phyloP scores from a whole-genome alignment of 345 rosid species.

The Lenwebbia sp. region DNA sequence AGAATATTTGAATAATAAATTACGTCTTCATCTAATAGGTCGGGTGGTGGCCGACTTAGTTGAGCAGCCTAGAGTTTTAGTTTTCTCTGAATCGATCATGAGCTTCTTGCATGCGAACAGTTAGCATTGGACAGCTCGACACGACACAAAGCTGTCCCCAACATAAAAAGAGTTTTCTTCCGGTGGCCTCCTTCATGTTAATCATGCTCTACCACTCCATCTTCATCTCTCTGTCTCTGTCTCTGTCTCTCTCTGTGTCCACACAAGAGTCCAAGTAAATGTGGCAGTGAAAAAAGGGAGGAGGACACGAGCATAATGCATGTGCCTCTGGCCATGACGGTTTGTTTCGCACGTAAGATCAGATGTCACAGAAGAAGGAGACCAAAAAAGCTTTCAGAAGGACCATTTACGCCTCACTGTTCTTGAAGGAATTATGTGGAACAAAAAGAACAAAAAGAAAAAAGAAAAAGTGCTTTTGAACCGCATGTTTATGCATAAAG shows the following conservation, averaged over 20 bases:
- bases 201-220: neutral
- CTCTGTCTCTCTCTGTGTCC: neutral
- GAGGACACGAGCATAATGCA: neutral
- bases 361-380: neutral
- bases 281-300: neutral
- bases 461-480: neutral
- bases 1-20: no score
- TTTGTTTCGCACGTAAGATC: neutral
- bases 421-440: neutral
- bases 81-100: neutral
- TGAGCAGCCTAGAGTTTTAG: neutral
- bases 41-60: neutral
- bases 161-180: neutral
- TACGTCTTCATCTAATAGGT: no score
- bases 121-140: neutral
- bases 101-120: neutral
- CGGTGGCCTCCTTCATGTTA: neutral
- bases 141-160: neutral
- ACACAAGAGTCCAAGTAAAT: neutral
- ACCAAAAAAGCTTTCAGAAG: neutral
- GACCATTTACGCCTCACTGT: neutral
- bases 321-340: neutral
- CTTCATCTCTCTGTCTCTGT: neutral
- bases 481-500: neutral
- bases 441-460: neutral